A percentile compares a stretch with the other conserved stretches of the same genome.
phyloP scores from a whole-genome alignment of 2,329 filamentous ascomycete genomes.

The Ilyonectria destructans region DNA sequence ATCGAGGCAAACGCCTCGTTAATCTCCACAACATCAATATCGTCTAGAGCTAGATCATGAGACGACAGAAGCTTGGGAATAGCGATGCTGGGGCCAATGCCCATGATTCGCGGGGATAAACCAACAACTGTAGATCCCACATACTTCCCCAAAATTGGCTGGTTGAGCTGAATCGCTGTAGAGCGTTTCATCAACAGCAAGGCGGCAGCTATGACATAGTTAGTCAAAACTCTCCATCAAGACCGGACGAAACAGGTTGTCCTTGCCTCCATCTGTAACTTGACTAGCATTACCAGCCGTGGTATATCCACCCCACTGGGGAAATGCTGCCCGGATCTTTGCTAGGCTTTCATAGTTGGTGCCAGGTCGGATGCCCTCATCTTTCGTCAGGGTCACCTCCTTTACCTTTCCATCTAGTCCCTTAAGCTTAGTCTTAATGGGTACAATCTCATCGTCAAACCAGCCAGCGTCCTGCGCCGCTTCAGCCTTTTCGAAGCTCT shows the following conservation, averaged over 20 bases:
- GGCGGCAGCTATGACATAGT: conserved; percentile 75
- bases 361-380: conserved; percentile 92
- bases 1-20: conserved; percentile 99
- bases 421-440: conserved; percentile 87
- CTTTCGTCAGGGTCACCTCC: conserved; percentile 84
- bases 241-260: background rate
- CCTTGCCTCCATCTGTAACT: conserved; percentile 87
- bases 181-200: conserved; percentile 95
- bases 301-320: conserved; percentile 87
- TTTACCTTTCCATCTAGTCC: conserved; percentile 86
- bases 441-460: conserved; percentile 95
- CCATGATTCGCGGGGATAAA: conserved; percentile 95
- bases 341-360: conserved; percentile 86
- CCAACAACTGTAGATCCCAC: conserved; percentile 93
- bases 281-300: conserved; percentile 96
- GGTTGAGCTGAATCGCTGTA: conserved; percentile 86
- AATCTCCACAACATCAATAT: conserved; percentile 92
- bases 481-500: conserved; percentile 91
- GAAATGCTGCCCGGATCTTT: conserved; percentile 93
- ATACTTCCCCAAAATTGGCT: conserved; percentile 95
- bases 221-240: conserved; percentile 13
- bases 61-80: conserved; percentile 88
- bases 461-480: conserved; percentile 90
- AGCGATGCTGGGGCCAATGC: conserved; percentile 84
- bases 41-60: conserved; percentile 83